Base-by-base conservation (phyloP, 257 asterid species). In the Forsythia suspensa region DNA sequence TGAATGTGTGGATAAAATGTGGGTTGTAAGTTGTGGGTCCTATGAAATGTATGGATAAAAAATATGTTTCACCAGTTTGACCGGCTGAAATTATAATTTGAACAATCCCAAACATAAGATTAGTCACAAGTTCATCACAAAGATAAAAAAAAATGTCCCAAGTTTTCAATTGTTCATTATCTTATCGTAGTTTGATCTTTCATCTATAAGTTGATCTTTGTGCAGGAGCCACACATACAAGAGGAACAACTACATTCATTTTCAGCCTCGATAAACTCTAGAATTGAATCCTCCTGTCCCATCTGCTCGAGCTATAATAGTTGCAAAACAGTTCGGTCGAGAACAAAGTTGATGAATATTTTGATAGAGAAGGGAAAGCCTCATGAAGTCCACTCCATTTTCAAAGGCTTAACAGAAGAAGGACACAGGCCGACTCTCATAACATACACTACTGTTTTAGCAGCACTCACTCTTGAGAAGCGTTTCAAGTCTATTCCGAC, bases 371-470 rank as follows among this genome's bases (percentile, higher is more conserved):
- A 69, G 81, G 76, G 89, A 79, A 90, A 90, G 79, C 92, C 92
- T 63, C 92, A 87, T 2, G 99, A 95, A 84, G 99, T 87, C 36
- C 96, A 86, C 79, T 81, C 77, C 41, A 72, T 93, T 69, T 88
- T 91, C 67, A 88, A 89, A 78, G 92, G 88, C 72, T 87, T 95
- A 73, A 79, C 74, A 0, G 97, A 95, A 82, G 96, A 89, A 68
- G 99, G 98, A 37, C 99, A 95, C 86, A 88, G 77, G 83, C 99
- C 98, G n/a, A 85, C 97, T 71, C 94, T 95, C 46, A 88, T 93
- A 44, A 93, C 99, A 61, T 93, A 92, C 85, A 95, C 98, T 39
- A 93, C 97, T 3, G 80, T 95, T 71, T 85, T 95, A 84, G 89
- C 94, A 13, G 98, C 98, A 70, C 90, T 92, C 55, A 91, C 97